Base-by-base conservation (phyloP, 2,329 filamentous ascomycete genomes). In the Ophiocordyceps unilateralis region DNA sequence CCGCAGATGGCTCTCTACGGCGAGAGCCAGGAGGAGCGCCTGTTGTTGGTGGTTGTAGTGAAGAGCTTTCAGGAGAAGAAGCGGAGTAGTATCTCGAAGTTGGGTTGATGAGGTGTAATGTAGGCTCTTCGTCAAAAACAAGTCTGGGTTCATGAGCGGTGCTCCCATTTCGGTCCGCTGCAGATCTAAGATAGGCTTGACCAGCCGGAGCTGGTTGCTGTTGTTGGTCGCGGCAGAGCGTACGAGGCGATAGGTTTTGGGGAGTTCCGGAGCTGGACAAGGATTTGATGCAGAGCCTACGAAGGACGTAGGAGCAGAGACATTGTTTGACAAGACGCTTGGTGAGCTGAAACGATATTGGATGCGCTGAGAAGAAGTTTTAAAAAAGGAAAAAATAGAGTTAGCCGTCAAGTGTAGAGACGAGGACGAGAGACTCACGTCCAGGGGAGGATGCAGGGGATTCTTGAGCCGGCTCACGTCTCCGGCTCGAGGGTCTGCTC, bases 51-150 rank as follows among this genome's bases (percentile, higher is more conserved):
- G 43, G 48, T 26, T 50, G 52, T 32, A 52, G 45, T 5, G 51
- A 47, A 7, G 58, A 59, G 26, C 60, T 51, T 42, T 71, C 64
- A 5, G 64, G 55, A 46, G 65, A 63, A 0, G 67, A 68, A 20
- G 65, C 64, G 4, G 70, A 72, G 43, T 65, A 63, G 1, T 67
- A 66, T 40, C 65, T 53, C 3, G 47, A 11, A 19, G 51, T 41
- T 21, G 49, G 42, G 12, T 49, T 45, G 28, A 48, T 53, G 17
- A 46, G 46, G 1, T 51, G 60, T 21, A 62, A 48, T 24, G 57
- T 60, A 14, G 58, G 59, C 30, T 62, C 57, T 36, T 66, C 59
- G 38, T 62, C 59, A 44, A 66, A 66, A 1, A 56, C 47, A 37
- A 57, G 55, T 36, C 52, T 49, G 26, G 48, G 22, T 7, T 43